Percentiles rank a stretch among this genome's conserved stretches.
Evolutionary conservation across 148 eudicot genomes (phyloP).

Genomic region (Beta vulgaris): DNA sequence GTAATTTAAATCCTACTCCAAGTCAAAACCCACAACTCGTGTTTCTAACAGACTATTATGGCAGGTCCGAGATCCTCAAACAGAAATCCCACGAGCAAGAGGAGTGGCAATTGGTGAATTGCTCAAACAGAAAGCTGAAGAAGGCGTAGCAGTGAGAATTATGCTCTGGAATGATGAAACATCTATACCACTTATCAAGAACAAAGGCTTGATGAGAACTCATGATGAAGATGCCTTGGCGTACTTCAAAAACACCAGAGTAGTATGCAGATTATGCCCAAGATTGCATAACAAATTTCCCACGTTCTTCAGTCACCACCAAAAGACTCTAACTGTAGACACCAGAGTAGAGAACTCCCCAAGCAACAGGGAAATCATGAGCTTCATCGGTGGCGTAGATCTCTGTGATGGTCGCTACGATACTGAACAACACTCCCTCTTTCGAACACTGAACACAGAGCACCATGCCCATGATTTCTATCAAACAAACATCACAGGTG

Average conservation of each 20-base stretch:
- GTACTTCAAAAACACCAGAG: conserved; percentile 67
- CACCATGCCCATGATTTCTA: conserved; percentile 59
- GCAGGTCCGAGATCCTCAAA: conserved; percentile 64
- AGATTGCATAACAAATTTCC: conserved; percentile 65
- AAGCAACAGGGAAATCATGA: conserved; percentile 59
- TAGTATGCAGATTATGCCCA: conserved; percentile 65
- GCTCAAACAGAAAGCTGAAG: conserved; percentile 70
- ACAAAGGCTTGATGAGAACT: conserved; percentile 79
- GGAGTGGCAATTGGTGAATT: conserved; percentile 74
- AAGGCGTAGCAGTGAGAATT: conserved; percentile 81
- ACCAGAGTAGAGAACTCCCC: conserved; percentile 37
- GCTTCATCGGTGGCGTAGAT: conserved; percentile 85
- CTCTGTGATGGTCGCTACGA: conserved; percentile 89
- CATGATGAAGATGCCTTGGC: conserved; percentile 66
- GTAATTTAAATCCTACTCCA: not conserved
- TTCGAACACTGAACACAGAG: conserved; percentile 58
- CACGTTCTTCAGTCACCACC: conserved; percentile 69
- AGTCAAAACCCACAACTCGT: not conserved
- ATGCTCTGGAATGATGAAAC: conserved; percentile 87
- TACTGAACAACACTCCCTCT: conserved; percentile 67
- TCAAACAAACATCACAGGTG: conserved; percentile 66
- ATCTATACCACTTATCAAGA: conserved; percentile 74
- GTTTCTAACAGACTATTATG: conserved; percentile 8
- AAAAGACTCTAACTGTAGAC: conserved; percentile 70
- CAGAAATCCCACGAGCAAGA: conserved; percentile 58